These are phyloP conservation scores for Rutstroemia sp. DNA, from an alignment of 2,329 filamentous ascomycete genomes.

Conservation along the genomic window DNA sequence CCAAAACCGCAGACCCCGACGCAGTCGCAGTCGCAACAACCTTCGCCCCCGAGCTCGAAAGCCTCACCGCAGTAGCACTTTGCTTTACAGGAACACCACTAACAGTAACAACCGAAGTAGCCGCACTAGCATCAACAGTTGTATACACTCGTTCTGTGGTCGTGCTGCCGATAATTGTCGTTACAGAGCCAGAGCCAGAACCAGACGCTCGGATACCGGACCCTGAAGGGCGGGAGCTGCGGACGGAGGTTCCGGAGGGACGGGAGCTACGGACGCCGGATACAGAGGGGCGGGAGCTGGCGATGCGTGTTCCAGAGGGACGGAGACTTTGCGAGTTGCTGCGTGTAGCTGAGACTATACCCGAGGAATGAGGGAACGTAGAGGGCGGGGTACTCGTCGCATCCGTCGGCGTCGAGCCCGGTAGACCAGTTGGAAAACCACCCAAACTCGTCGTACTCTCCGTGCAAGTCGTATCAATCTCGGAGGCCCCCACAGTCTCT, in stretches of 20 bases:
- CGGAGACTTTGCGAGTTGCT: too few species aligned
- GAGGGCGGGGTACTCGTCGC: background rate
- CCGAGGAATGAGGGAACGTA: too few species aligned
- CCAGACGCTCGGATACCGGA: background rate
- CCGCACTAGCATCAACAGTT: background rate
- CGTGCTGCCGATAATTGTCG: background rate
- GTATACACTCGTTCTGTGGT: background rate
- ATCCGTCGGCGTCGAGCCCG: too few species aligned
- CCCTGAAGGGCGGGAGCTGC: too few species aligned
- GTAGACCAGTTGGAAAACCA: background rate
- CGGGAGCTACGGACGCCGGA: background rate
- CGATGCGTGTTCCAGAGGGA: too few species aligned
- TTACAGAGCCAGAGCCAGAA: background rate
- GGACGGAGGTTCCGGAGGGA: background rate
- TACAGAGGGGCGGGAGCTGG: too few species aligned
- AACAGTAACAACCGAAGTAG: background rate
- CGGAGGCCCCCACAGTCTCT: background rate
- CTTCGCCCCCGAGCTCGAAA: background rate
- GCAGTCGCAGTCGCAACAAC: too few species aligned
- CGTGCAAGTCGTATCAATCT: background rate
- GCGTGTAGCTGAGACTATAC: too few species aligned
- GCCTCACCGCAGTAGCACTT: too few species aligned
- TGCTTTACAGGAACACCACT: too few species aligned
- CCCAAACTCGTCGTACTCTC: background rate
- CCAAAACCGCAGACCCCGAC: too few species aligned